phyloP scores from a whole-genome alignment of 192 early-diverging fungal genomes.

The Obelidium mucronatum region DNA sequence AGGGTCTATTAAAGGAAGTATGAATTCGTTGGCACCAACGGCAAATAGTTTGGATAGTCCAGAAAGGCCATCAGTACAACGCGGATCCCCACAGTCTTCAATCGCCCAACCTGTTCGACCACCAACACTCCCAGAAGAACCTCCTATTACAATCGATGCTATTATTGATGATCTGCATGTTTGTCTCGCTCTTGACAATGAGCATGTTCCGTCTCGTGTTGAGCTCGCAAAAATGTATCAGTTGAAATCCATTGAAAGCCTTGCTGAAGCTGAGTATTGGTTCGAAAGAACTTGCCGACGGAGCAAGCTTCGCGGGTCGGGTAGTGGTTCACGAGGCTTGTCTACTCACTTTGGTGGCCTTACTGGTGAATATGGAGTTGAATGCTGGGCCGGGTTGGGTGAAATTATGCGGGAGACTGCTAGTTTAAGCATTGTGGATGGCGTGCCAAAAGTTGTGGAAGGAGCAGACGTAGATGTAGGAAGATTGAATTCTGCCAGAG shows the following conservation, averaged over 20 bases:
- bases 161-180: slow-evolving; percentile 41
- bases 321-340: slow-evolving; percentile 41
- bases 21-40: not conserved
- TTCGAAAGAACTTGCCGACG: slow-evolving; percentile 50
- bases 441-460: no score
- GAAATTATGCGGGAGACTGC: slow-evolving; percentile 29
- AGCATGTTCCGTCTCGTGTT: slow-evolving; percentile 55
- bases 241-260: slow-evolving; percentile 11
- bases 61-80: not conserved
- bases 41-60: not conserved
- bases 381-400: slow-evolving; percentile 51
- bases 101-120: not conserved
- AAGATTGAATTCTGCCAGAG: slow-evolving; percentile 35
- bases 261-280: slow-evolving; percentile 48
- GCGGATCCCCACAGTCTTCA: not conserved
- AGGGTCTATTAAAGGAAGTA: slow-evolving; percentile 10
- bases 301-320: slow-evolving; percentile 45
- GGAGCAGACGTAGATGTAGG: slow-evolving; percentile 1
- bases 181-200: slow-evolving; percentile 49
- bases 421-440: no score
- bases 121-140: slow-evolving; percentile 21
- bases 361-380: slow-evolving; percentile 51
- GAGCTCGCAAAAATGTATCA: slow-evolving; percentile 50
- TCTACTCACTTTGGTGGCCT: slow-evolving; percentile 54
- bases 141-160: slow-evolving; percentile 38